Percentiles rank a stretch among this genome's conserved stretches.
These are phyloP conservation scores for Codiaeum variegatum DNA, from an alignment of 441 rosid species.

Conservation along the genomic window DNA sequence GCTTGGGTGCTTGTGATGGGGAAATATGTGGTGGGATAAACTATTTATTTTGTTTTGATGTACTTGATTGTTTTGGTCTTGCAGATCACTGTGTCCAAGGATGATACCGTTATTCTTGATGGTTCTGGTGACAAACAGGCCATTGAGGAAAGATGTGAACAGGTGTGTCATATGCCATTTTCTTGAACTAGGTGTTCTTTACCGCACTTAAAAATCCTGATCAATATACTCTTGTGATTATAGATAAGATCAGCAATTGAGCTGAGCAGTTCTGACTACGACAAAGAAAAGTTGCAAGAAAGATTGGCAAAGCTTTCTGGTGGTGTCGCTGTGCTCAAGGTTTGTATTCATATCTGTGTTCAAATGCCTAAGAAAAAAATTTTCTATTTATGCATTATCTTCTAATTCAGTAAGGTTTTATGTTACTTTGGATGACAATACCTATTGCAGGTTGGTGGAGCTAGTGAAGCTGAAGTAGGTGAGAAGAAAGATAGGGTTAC, in stretches of 20 bases:
- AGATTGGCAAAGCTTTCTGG: conserved; percentile 85
- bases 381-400: not conserved
- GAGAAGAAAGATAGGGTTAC: conserved; percentile 92
- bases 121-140: conserved; percentile 77
- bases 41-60: not conserved
- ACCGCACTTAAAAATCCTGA: not conserved
- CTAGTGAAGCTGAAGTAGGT: conserved; percentile 83
- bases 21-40: not conserved
- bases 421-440: not conserved
- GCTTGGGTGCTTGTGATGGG: not conserved
- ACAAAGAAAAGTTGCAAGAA: conserved; percentile 82
- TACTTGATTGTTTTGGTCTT: not conserved
- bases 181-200: not conserved
- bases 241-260: conserved; percentile 68
- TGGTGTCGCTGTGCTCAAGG: conserved; percentile 87
- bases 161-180: conserved; percentile 35
- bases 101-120: conserved; percentile 79
- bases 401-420: not conserved
- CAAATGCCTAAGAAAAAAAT: not conserved
- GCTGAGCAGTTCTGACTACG: conserved; percentile 71
- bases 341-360: conserved; percentile 15
- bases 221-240: not conserved
- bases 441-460: conserved; percentile 70
- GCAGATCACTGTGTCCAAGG: conserved; percentile 74
- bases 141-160: conserved; percentile 79